Conservation (phyloP, 176 grass and related monocot genomes). For the Tuctoria greenei region DNA sequence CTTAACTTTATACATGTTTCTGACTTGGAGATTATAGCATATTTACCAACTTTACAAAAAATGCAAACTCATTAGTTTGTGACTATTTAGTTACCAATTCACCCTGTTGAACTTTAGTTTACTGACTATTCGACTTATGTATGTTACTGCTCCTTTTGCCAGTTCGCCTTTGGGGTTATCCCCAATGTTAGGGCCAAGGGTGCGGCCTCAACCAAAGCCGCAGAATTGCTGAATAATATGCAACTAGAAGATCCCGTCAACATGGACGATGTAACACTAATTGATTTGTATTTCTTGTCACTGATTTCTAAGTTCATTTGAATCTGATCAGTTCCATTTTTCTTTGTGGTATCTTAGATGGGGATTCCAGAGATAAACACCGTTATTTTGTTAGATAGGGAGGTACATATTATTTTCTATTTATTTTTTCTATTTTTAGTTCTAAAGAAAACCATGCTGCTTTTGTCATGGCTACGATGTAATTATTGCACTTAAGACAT, state of each 20-base stretch:
- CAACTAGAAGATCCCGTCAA: slow-evolving; percentile 92
- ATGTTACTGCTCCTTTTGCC: slow-evolving; percentile 33
- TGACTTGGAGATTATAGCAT: slow-evolving; percentile 4
- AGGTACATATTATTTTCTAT: slow-evolving; percentile 52
- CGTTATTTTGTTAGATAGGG: slow-evolving; percentile 86
- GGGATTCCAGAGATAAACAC: slow-evolving; percentile 89
- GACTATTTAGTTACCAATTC: neutral
- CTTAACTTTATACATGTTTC: neutral
- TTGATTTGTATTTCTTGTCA: slow-evolving; percentile 25
- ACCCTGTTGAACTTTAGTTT: neutral
- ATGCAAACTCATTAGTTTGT: too few species aligned
- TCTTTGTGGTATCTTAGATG: slow-evolving; percentile 54
- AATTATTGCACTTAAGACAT: neutral
- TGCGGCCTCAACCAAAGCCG: slow-evolving; percentile 73
- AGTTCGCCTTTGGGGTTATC: slow-evolving; percentile 93
- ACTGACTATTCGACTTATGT: neutral
- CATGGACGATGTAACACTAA: slow-evolving; percentile 71
- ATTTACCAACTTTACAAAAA: too few species aligned
- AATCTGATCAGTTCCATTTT: slow-evolving; percentile 1
- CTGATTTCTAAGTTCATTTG: slow-evolving; percentile 14
- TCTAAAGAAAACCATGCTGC: neutral
- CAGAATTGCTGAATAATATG: slow-evolving; percentile 84
- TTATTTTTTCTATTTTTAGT: slow-evolving; percentile 1
- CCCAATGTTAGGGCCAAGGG: slow-evolving; percentile 92
- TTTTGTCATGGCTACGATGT: neutral